These are phyloP conservation scores for Fraxinus sp. DNA, from an alignment of 305 asterid species.

Conservation along the genomic window DNA sequence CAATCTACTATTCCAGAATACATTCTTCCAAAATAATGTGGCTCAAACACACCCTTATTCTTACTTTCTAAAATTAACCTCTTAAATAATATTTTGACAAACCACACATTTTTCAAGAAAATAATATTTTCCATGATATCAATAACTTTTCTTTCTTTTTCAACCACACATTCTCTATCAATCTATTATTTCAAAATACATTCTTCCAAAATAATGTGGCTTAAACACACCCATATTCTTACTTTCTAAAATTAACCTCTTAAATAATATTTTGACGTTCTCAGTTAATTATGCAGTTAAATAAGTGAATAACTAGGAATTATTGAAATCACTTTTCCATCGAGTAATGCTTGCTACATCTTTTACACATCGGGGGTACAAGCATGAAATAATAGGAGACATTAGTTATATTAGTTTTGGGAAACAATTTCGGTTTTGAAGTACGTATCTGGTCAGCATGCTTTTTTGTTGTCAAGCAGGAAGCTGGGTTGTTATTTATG, in stretches of 20 bases:
- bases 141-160: too few species aligned
- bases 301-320: not conserved
- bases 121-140: too few species aligned
- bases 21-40: too few species aligned
- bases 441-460: conserved; percentile 10
- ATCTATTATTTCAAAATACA: too few species aligned
- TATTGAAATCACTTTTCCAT: not conserved
- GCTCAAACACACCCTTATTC: too few species aligned
- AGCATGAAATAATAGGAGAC: not conserved
- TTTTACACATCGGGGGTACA: not conserved
- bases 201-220: too few species aligned
- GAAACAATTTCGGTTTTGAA: conserved; percentile 11
- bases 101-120: too few species aligned
- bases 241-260: not conserved
- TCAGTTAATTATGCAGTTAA: not conserved
- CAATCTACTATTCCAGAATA: too few species aligned
- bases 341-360: not conserved
- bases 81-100: too few species aligned
- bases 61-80: too few species aligned
- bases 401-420: not conserved
- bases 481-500: not conserved
- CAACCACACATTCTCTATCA: too few species aligned
- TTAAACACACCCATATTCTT: not conserved
- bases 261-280: not conserved
- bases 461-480: conserved; percentile 9